Evolutionary conservation across 192 early-diverging fungal genomes (phyloP), one percentile per base, ranked within the genome.

Genomic region (Kickxella alabastrina): DNA sequence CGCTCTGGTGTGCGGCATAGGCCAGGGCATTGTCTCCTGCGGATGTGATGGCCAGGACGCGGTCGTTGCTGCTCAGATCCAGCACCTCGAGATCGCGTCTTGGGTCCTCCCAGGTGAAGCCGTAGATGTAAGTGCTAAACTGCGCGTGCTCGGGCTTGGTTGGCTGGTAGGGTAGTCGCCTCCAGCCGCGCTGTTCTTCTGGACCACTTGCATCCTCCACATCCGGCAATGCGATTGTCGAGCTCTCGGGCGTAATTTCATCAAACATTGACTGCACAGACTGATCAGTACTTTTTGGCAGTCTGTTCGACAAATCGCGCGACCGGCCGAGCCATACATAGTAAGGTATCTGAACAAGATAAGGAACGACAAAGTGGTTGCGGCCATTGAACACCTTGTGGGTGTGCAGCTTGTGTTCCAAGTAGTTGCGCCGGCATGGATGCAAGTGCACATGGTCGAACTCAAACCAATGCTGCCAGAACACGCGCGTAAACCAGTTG

Each of bases 391-490:
- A 65, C 4, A 68, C 65, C 62, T 92, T 92, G 55, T 87, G 68
- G 19, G 89, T 85, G 49, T 74, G 81, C 77, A 92, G 88, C 47
- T 75, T 79, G 76, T 89, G 84, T 64, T 92, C 90, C 28, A 92
- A 78, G 57, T 92, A 92, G 47, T 89, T 85, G 37, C 90, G 85
- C 31, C 89, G 88, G 19, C 80, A 78, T 28, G 85, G 85, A 52
- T 83, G 79, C 3, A 92, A 71, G 50, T 89, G 83, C 49, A 92
- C 83, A 63, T 91, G 89, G 68, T 92, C 91, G 17, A 82, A 62
- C 26, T 87, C 85, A 65, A 92, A 92, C 89, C 90, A 92, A 54
- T 87, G 86, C 48, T 84, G 78, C 90, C 89, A 92, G 60, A 92
- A 92, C 72, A 83, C 82, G 31, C 87, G 82, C 9, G 80, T 83